Evolutionary conservation across 2,329 filamentous ascomycete species (phyloP).

Genomic region (Herpomyces periplanetae): DNA sequence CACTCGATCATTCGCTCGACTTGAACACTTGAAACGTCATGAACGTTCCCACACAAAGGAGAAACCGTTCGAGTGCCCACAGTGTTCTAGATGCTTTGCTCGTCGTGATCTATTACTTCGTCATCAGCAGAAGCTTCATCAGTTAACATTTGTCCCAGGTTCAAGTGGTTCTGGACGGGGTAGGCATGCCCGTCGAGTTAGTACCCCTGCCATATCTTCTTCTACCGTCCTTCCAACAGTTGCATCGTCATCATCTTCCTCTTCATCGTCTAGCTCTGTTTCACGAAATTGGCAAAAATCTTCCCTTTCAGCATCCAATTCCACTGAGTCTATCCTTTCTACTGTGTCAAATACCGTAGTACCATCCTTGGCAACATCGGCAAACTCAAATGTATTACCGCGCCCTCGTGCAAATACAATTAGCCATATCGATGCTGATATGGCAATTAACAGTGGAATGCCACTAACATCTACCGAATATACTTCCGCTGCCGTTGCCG

Average conservation of each 20-base stretch:
- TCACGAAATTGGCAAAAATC: too few relatives aligned
- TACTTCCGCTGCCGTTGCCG: slow-evolving; percentile 10
- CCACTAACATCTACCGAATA: slow-evolving; percentile 5
- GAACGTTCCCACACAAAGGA: slow-evolving; percentile 95
- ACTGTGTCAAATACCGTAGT: slow-evolving; percentile 11
- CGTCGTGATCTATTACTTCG: slow-evolving; percentile 59
- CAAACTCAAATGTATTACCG: too few relatives aligned
- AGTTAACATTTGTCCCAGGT: too few relatives aligned
- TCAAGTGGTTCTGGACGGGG: slow-evolving; percentile 57
- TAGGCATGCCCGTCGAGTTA: slow-evolving; percentile 47
- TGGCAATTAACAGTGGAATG: slow-evolving; percentile 4
- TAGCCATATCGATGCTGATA: slow-evolving; percentile 32
- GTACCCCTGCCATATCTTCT: slow-evolving; percentile 27
- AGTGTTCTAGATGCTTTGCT: slow-evolving; percentile 78
- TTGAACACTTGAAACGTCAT: slow-evolving; percentile 88
- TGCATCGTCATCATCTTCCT: too few relatives aligned
- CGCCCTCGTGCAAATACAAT: slow-evolving; percentile 81
- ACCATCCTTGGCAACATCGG: slow-evolving; percentile 14
- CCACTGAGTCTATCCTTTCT: slow-evolving; percentile 44
- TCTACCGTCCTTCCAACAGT: too few relatives aligned
- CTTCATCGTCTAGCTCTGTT: slow-evolving; percentile 32
- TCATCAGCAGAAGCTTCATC: slow-evolving; percentile 93
- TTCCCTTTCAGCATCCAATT: too few relatives aligned
- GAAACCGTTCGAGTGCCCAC: slow-evolving; percentile 88
- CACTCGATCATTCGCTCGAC: slow-evolving; percentile 53